Percentiles rank a stretch among this genome's conserved stretches.
Conservation (phyloP, 257 asterid species). For the Osmanthus fragrans region DNA sequence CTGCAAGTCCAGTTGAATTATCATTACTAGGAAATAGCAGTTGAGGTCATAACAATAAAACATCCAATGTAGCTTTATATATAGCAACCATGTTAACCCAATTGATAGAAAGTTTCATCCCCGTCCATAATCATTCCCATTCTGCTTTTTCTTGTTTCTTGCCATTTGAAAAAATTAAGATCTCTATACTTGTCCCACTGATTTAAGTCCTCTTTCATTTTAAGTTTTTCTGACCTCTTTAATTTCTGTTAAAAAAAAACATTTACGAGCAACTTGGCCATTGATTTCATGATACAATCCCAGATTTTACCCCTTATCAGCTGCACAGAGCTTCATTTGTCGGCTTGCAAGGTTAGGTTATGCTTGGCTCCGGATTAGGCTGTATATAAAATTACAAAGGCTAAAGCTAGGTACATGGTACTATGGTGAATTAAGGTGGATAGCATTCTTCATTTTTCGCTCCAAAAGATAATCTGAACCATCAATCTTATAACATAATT, state of each 20-base stretch:
- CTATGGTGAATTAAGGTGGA: too few relatives aligned
- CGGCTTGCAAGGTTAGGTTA: background rate
- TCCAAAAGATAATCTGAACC: too few relatives aligned
- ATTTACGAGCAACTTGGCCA: background rate
- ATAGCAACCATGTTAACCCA: background rate
- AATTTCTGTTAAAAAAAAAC: too few relatives aligned
- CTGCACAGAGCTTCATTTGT: background rate
- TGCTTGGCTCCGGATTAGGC: too few relatives aligned
- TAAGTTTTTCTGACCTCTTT: background rate
- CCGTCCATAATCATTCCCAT: background rate
- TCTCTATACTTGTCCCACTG: background rate
- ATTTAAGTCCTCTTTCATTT: background rate
- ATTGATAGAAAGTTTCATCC: background rate
- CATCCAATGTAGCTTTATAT: background rate
- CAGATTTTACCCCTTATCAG: background rate
- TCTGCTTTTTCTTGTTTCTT: background rate
- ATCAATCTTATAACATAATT: too few relatives aligned
- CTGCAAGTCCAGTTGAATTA: constrained; percentile 39
- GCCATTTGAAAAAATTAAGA: background rate
- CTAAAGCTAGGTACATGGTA: too few relatives aligned
- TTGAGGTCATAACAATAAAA: background rate
- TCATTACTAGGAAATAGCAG: background rate
- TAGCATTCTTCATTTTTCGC: too few relatives aligned
- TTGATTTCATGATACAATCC: background rate
- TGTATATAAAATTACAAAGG: too few relatives aligned